Percentiles rank a stretch among this genome's conserved stretches.
phyloP scores from a whole-genome alignment of 768 basidiomycete species.

The Pisolithus sp. region DNA sequence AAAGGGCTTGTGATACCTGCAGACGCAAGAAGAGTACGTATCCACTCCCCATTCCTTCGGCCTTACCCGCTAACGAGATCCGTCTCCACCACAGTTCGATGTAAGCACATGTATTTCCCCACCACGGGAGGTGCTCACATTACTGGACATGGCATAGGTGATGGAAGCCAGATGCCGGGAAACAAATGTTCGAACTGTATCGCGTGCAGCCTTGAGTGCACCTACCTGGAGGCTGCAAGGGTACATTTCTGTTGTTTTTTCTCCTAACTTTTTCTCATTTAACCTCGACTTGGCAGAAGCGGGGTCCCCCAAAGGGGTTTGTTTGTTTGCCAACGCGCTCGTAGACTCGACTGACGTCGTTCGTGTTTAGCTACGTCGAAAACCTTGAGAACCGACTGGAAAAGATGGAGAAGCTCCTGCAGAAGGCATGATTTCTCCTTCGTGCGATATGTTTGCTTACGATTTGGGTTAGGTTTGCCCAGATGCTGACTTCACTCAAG shows the following conservation, averaged over 20 bases:
- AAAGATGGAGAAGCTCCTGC: slow-evolving; percentile 58
- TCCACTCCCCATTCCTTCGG: neutral
- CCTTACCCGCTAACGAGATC: slow-evolving; percentile 5
- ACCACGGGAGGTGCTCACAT: neutral
- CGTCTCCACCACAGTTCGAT: slow-evolving; percentile 45
- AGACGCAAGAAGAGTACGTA: slow-evolving; percentile 73
- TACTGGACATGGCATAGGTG: slow-evolving; percentile 31
- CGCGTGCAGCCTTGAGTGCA: slow-evolving; percentile 42
- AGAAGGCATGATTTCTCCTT: slow-evolving; percentile 33
- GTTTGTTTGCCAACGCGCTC: slow-evolving; percentile 3
- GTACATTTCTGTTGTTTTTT: slow-evolving; percentile 22
- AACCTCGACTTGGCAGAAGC: slow-evolving; percentile 26
- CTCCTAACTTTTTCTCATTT: neutral
- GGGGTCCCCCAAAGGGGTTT: slow-evolving; percentile 34
- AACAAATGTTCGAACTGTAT: slow-evolving; percentile 55
- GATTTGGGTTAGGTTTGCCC: slow-evolving; percentile 50
- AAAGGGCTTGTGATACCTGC: slow-evolving; percentile 79
- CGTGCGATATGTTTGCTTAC: slow-evolving; percentile 2
- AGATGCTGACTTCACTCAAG: slow-evolving; percentile 53
- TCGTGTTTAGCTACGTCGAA: slow-evolving; percentile 46
- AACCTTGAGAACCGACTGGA: slow-evolving; percentile 55
- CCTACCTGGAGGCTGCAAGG: slow-evolving; percentile 51
- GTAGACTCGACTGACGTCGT: neutral
- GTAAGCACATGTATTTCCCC: slow-evolving; percentile 31
- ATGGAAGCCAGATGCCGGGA: slow-evolving; percentile 53